Base-by-base conservation (phyloP, 2,329 filamentous ascomycete species). In the Calycina marina region DNA sequence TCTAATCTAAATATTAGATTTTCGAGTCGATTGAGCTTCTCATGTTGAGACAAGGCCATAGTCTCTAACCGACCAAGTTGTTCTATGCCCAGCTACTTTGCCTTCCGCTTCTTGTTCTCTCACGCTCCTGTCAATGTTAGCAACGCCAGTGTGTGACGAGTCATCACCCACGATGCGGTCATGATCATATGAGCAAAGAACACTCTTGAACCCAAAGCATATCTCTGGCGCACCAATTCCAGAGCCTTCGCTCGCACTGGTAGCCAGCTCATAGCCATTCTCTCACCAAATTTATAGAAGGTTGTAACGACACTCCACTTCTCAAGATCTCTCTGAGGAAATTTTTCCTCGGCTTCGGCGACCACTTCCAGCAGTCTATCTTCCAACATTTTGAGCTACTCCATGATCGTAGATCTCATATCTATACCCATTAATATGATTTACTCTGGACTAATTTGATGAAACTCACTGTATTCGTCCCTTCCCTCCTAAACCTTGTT, bases 111-210 rank as follows among this genome's bases (percentile, higher is more conserved):
- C 47, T 20, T 46, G 45, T 34, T 47, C 46, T 30, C 41, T 42
- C 25, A 45, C 38, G 20, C 41, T 39, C 25, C 44, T 49, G 20
- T 25, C 15, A 12, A 14, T 18, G 38, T 34, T 14, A 39, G 20
- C 25, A n/a, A n/a, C n/a, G n/a, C n/a, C n/a, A n/a, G n/a, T n/a
- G n/a, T n/a, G n/a, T 11, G 6, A 16, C 18, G 14, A 26, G 14
- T 3, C 27, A 4, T 4, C 15, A 46, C 53, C 40, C 41, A 57
- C 50, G 61, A 61, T 27, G 59, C 57, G 17, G 64, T 56, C 54
- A 65, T 59, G 48, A 58, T 62, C 53, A 61, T 60, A 44, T 65
- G 60, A 34, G 61, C 55, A 40, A 65, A 65, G 29, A 62, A 54
- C 25, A 65, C 60, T 22, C 60, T 51, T 5, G 52, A 53, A 2